phyloP scores from a whole-genome alignment of 306 rosid species.

The Ceratonia siliqua region DNA sequence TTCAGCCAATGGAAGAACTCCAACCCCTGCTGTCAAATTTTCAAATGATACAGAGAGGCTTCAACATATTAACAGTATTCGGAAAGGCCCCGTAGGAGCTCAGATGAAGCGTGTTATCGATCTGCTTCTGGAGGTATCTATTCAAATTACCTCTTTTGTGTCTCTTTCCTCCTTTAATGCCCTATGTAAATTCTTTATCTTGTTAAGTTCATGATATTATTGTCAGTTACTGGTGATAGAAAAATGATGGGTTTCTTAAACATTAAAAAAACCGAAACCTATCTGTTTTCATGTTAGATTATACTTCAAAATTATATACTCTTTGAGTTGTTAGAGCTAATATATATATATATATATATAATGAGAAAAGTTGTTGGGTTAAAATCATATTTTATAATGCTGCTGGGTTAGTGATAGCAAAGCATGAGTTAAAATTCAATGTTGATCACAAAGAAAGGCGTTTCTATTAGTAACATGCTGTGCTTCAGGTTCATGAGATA shows the following conservation, averaged over 20 bases:
- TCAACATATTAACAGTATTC: conserved; percentile 78
- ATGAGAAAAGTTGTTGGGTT: neutral
- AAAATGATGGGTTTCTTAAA: neutral
- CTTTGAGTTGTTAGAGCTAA: neutral
- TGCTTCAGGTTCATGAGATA: neutral
- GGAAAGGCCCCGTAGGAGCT: conserved; percentile 83
- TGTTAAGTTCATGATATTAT: neutral
- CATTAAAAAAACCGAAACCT: neutral
- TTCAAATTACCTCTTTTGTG: neutral
- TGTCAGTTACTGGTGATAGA: neutral
- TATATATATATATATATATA: neutral
- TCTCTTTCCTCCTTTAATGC: neutral
- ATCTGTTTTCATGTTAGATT: neutral
- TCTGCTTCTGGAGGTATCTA: conserved; percentile 71
- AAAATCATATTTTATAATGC: neutral
- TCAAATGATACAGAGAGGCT: conserved; percentile 94
- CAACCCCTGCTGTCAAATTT: conserved; percentile 66
- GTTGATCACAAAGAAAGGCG: neutral
- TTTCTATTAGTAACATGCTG: neutral
- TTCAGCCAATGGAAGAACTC: conserved; percentile 42
- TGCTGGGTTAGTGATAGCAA: neutral
- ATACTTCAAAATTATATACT: neutral
- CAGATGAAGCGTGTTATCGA: conserved; percentile 91
- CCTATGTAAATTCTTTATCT: neutral
- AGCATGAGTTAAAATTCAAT: neutral